Evolutionary conservation across 2,329 filamentous ascomycete species (phyloP).

Genomic region (Microsporum audouinii): DNA sequence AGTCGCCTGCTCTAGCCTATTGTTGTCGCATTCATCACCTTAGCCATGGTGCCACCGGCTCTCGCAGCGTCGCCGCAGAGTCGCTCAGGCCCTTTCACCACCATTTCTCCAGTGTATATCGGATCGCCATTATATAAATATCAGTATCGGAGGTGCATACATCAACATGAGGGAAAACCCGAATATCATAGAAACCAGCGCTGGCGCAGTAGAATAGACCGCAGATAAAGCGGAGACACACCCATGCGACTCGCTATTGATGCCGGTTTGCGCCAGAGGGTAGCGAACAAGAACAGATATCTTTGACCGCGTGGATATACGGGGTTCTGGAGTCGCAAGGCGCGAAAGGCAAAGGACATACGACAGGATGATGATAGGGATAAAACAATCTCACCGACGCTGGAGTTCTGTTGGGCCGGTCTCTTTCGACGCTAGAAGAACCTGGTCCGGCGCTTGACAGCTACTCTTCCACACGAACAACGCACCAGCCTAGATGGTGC

Average conservation of each 20-base stretch:
- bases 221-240: neutral
- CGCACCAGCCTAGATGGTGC: no score
- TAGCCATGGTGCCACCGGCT: neutral
- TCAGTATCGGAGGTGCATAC: neutral
- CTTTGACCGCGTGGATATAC: neutral
- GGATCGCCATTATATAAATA: neutral
- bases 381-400: neutral
- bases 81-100: neutral
- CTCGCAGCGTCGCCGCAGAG: neutral
- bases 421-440: neutral
- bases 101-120: neutral
- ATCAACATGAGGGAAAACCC: neutral
- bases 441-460: neutral
- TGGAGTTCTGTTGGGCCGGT: neutral
- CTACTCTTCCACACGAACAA: no score
- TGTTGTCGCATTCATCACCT: neutral
- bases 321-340: neutral
- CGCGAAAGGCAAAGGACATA: neutral
- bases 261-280: neutral
- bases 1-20: conserved; percentile 1
- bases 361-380: neutral
- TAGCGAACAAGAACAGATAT: neutral
- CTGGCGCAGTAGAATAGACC: neutral
- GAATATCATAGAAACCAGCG: neutral
- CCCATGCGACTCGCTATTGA: neutral